These are phyloP conservation scores for Camellia japonica DNA, from an alignment of 148 eudicot genomes.

Conservation along the genomic window DNA sequence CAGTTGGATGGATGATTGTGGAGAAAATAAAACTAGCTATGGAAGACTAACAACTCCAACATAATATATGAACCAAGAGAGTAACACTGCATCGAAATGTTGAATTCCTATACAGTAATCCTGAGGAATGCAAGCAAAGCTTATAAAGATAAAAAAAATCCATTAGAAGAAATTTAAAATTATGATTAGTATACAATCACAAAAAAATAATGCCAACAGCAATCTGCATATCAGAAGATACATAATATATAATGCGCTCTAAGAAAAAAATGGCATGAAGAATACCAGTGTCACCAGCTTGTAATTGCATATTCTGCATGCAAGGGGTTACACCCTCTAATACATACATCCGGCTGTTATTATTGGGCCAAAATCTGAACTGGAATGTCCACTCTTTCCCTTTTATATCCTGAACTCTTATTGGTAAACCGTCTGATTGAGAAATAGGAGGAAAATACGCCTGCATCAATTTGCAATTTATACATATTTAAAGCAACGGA, in stretches of 20 bases:
- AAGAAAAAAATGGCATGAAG: constrained; percentile 13
- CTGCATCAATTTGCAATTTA: constrained; percentile 39
- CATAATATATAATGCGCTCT: no score
- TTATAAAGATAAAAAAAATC: not conserved
- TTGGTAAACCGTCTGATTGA: constrained; percentile 90
- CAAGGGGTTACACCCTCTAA: constrained; percentile 99
- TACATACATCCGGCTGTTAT: constrained; percentile 97
- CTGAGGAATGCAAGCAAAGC: not conserved
- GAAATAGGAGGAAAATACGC: constrained; percentile 89
- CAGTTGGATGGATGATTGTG: not conserved
- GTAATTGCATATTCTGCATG: constrained; percentile 90
- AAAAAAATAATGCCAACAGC: not conserved
- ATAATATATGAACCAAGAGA: constrained; percentile 5
- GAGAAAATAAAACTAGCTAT: not conserved
- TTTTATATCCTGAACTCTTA: constrained; percentile 83
- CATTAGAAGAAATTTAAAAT: not conserved
- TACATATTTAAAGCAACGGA: not conserved
- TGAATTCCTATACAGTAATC: not conserved
- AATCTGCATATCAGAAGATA: not conserved
- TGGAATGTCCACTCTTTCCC: constrained; percentile 99
- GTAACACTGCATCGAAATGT: not conserved
- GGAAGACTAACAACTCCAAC: not conserved
- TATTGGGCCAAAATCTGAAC: constrained; percentile 99
- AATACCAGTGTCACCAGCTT: constrained; percentile 98
- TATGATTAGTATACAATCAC: not conserved